Evolutionary conservation across 2,329 filamentous ascomycete species (phyloP), one percentile per base, ranked within the genome.

Genomic region (Incumbomyces lentus): DNA sequence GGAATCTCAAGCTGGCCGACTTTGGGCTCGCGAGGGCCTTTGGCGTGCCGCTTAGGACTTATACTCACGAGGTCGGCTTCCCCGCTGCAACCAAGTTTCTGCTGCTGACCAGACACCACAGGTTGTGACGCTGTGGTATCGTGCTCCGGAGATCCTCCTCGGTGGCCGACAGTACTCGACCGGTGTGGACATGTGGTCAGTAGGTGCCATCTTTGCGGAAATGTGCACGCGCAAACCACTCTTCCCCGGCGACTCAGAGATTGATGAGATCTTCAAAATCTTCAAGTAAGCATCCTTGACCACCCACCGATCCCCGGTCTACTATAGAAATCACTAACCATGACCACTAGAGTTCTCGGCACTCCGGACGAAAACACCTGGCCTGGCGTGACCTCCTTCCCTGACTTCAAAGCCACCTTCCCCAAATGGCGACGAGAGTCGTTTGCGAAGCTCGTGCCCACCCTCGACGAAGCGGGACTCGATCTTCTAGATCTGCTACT

Each of bases 181-280:
- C 12, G 88, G 88, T 48, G 87, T 95, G 35, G 88, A 95, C 61
- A 95, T 95, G 85, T 95, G 88, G 88, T 92, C 86, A 29, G 82
- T 89, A 41, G 88, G 88, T 52, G 92, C 87, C 65, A 95, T 95
- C 66, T 94, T 95, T 64, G 88, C 89, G 8, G 88, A 95, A 67
- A 95, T 95, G 89, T 93, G 86, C 68, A 95, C 88, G 1, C 79
- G 86, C 59, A 94, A 93, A 68, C 87, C 88, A 4, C 73, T 95
- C 36, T 95, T 95, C 72, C 87, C 88, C 11, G 88, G 88, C 49
- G 88, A 95, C 63, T 92, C 86, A 4, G 86, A 93, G 63, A 93
- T 93, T 66, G 86, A 93, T 60, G 86, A 93, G 67, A 93, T 93
- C 61, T 93, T 93, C 75, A 92, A 90, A 70, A 93, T 83, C 63